Evolutionary conservation across 2,329 filamentous ascomycete genomes (phyloP), one percentile per base, ranked within the genome.

Genomic region (Epichloe sibirici): DNA sequence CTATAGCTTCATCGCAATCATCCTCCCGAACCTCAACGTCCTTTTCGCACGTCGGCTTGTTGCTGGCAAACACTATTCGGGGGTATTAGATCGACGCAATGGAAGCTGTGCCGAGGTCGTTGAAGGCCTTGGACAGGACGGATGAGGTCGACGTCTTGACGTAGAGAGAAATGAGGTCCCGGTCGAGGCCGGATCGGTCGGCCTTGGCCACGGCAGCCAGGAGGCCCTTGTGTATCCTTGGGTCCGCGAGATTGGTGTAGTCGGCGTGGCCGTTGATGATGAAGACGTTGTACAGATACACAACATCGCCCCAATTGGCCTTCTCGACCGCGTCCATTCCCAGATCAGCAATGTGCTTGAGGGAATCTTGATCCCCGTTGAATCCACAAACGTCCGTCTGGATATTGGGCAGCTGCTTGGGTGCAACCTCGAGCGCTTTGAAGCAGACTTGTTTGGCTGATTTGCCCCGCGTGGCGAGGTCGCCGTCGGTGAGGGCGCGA

Each of bases 181-280:
- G 17, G 25, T 54, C 49, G 17, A 44, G 11, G 25, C 38, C 43
- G n/a, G 48, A 49, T 7, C 25, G 1, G 39, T 52, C 53, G 5
- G 40, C 3, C 40, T 51, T 51, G 12, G 44, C 49, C 12, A 54
- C 53, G 12, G 53, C 53, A 2, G 4, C 39, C 12, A 52, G 45
- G 9, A 54, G 53, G 6, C 49, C 53, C 0, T 48, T 34, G 6
- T 34, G 44, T 49, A 54, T 52, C 45, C 52, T 13, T 4, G 21
- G 7, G 49, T 49, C 52, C 5, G 23, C 13, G 7, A 31, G n/a
- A 12, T 45, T 45, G 25, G 35, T 12, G 49, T 54, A 54, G 12
- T 52, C 49, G 44, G 38, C 45, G 35, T 54, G 49, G 5, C 45
- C 53, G 45, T 54, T 54, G 49, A 54, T 54, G 49, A 35, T 40